A percentile compares a stretch with the other conserved stretches of the same genome.
Conservation (phyloP, 192 early-diverging fungal genomes). For the Coemansia sp. region DNA sequence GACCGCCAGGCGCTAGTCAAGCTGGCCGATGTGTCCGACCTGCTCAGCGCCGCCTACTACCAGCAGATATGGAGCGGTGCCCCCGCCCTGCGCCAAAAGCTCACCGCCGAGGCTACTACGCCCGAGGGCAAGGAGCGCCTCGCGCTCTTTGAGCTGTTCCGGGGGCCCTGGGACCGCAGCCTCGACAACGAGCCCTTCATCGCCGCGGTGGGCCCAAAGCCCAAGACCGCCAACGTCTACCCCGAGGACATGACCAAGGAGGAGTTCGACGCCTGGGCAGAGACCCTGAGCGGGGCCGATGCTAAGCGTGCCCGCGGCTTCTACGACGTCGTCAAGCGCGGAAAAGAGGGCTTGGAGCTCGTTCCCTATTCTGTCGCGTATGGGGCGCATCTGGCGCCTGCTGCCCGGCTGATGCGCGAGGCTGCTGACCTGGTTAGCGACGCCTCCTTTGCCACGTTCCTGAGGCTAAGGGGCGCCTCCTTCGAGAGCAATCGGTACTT, state of each 20-base stretch:
- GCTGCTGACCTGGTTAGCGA: conserved; percentile 62
- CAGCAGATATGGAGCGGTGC: conserved; percentile 69
- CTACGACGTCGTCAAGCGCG: conserved; percentile 60
- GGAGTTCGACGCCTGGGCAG: conserved; percentile 62
- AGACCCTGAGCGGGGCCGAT: conserved; percentile 48
- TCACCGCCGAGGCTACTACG: conserved; percentile 28
- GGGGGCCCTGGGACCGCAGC: conserved; percentile 67
- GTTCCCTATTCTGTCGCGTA: conserved; percentile 63
- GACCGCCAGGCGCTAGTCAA: conserved; percentile 64
- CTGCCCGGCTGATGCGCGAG: conserved; percentile 55
- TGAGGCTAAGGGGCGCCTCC: conserved; percentile 57
- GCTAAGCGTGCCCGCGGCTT: conserved; percentile 61
- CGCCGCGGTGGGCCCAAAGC: conserved; percentile 42
- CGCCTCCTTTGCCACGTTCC: conserved; percentile 56
- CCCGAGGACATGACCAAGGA: conserved; percentile 67
- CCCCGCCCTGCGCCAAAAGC: conserved; percentile 52
- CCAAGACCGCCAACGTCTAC: conserved; percentile 67
- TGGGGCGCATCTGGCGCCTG: conserved; percentile 55
- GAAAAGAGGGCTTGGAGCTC: conserved; percentile 32
- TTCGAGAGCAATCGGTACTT: conserved; percentile 66
- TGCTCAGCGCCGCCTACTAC: conserved; percentile 63
- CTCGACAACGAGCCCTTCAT: conserved; percentile 59
- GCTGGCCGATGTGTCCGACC: conserved; percentile 60
- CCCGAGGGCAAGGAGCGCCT: conserved; percentile 43
- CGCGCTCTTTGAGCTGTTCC: conserved; percentile 62